Conservation (phyloP, 768 basidiomycete species). For the Rhodotorula diobovata region DNA sequence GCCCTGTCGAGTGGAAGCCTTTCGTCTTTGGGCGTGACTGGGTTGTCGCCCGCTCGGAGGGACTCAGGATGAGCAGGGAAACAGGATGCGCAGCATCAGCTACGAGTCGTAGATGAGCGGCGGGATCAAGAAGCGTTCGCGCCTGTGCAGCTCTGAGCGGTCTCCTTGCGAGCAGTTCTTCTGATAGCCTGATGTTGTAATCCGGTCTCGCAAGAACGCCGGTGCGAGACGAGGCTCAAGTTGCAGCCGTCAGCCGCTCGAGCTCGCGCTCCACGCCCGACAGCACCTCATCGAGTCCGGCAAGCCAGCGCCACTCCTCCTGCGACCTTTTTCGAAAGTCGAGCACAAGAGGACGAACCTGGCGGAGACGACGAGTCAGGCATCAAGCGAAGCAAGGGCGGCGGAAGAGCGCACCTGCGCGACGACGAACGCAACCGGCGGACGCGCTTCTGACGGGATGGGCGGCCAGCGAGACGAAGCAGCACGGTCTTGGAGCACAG, state of each 20-base stretch:
- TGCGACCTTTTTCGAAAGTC: slow-evolving; percentile 2
- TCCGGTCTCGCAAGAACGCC: no score
- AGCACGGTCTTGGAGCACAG: not conserved
- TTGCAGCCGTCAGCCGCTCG: not conserved
- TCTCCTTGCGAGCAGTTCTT: no score
- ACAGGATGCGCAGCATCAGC: no score
- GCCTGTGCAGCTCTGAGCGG: no score
- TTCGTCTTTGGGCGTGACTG: no score
- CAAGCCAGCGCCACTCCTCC: slow-evolving; percentile 16
- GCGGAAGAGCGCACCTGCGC: not conserved
- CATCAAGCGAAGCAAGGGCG: not conserved
- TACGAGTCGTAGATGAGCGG: no score
- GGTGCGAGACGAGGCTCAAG: no score
- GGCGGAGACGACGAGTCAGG: not conserved
- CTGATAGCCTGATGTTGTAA: no score
- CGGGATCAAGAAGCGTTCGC: no score
- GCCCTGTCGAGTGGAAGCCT: no score
- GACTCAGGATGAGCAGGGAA: no score
- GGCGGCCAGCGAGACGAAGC: not conserved
- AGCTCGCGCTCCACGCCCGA: not conserved
- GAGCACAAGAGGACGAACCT: slow-evolving; percentile 9
- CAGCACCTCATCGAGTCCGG: not conserved
- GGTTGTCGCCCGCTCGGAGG: no score
- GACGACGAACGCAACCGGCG: not conserved
- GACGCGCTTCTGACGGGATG: not conserved